Percentiles rank a stretch among this genome's conserved stretches.
phyloP scores from a whole-genome alignment of 192 early-diverging fungal species.

The Chytriomyces confervae region DNA sequence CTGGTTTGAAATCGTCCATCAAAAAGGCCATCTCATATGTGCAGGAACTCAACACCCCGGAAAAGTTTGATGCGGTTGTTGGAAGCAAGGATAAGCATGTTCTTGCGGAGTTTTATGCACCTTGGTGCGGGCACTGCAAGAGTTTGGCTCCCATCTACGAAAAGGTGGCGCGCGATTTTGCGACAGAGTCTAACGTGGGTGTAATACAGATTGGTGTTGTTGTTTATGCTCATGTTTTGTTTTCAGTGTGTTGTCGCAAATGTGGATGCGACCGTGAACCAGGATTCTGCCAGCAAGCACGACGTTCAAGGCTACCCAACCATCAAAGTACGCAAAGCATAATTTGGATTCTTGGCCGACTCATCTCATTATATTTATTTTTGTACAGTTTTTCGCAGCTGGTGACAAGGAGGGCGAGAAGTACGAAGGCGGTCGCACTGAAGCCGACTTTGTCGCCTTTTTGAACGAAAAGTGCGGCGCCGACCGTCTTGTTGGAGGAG shows the following conservation, averaged over 20 bases:
- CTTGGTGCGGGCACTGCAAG: constrained; percentile 89
- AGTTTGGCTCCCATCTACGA: constrained; percentile 85
- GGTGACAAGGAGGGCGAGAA: constrained; percentile 64
- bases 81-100: constrained; percentile 73
- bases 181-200: constrained; percentile 73
- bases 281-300: constrained; percentile 67
- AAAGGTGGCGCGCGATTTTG: constrained; percentile 82
- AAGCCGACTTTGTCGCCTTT: constrained; percentile 77
- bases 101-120: constrained; percentile 93
- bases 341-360: not conserved
- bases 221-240: not conserved
- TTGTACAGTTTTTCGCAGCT: constrained; percentile 69
- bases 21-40: constrained; percentile 74
- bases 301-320: constrained; percentile 87
- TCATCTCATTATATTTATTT: constrained; percentile 10
- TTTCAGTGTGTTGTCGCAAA: constrained; percentile 79
- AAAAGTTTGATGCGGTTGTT: constrained; percentile 76
- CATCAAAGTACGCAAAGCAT: constrained; percentile 54
- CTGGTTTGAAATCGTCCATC: constrained; percentile 72
- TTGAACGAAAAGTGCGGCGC: constrained; percentile 86
- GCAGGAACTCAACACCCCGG: constrained; percentile 64
- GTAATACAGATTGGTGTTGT: not conserved
- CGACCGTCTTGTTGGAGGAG: constrained; percentile 74
- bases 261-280: constrained; percentile 79
- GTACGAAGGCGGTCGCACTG: constrained; percentile 76